phyloP scores from a whole-genome alignment of 139 green algal species.

The Tetradesmus lagerheimii region DNA sequence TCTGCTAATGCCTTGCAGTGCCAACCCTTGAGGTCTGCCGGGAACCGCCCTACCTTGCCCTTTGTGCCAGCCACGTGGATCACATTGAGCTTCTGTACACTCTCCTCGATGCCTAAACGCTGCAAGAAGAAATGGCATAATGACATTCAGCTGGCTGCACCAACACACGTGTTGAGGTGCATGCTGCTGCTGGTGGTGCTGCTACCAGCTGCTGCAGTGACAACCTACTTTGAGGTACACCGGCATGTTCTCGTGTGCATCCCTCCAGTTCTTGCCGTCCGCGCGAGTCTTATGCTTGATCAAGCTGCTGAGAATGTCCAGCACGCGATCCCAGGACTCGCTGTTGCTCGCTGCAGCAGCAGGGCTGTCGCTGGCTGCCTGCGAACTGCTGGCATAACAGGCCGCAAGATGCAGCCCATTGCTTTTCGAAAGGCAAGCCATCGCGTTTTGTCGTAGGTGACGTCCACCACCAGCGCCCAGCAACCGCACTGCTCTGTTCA shows the following conservation, averaged over 20 bases:
- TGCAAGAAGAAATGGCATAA: slow-evolving; percentile 34
- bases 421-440: background rate
- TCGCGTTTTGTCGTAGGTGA: background rate
- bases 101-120: slow-evolving; percentile 71
- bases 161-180: background rate
- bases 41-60: slow-evolving; percentile 78
- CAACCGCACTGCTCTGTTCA: slow-evolving; percentile 4
- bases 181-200: background rate
- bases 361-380: slow-evolving; percentile 8
- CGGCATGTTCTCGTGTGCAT: slow-evolving; percentile 82
- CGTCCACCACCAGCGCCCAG: background rate
- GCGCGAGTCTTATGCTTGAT: slow-evolving; percentile 73
- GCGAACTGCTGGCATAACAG: background rate
- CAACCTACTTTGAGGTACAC: slow-evolving; percentile 79
- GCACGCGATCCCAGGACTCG: slow-evolving; percentile 57
- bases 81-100: slow-evolving; percentile 75
- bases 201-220: background rate
- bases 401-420: background rate
- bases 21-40: background rate
- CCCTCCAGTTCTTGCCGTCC: slow-evolving; percentile 69
- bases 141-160: background rate
- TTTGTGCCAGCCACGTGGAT: slow-evolving; percentile 95
- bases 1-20: background rate
- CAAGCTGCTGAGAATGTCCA: slow-evolving; percentile 67
- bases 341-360: background rate